Base-by-base conservation (phyloP, 2,329 filamentous ascomycete species). In the Fusarium sp. region DNA sequence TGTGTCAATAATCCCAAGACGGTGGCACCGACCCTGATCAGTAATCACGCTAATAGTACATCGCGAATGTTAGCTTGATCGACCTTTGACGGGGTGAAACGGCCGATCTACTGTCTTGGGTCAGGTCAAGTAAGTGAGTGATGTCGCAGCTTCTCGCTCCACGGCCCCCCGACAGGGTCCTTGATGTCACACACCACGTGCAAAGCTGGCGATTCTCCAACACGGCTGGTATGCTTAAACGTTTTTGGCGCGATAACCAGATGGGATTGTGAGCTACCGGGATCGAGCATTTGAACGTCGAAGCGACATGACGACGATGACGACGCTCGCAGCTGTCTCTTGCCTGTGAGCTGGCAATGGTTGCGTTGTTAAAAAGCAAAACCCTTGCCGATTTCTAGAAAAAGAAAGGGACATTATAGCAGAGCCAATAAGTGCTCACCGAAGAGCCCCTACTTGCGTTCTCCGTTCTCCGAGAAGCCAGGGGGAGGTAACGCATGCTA, bases 111-210 rank as follows among this genome's bases (percentile, higher is more conserved):
- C 13, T 51, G 48, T 34, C 37, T 27, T 10, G n/a, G 41, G 28
- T 34, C 18, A 7, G 4, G 34, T 4, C 34, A 40, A 30, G 7
- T 46, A 36, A 34, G 34, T 36, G 31, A 34, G 31, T 28, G 36
- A 31, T 37, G 43, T 28, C 27, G 11, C n/a, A n/a, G 12, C 23
- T 27, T 34, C 31, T 34, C 31, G 12, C 31, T 12, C 12, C 31
- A 34, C 31, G 9, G 4, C 31, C 12, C 41, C 11, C 12, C 34
- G 34, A 36, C 23, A 40, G 36, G 59, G 39, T 46, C 28, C n/a
- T 37, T 16, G 30, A 15, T 43, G 44, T 40, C 36, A 39, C 4
- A 27, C n/a, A 47, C 64, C 65, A 68, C 59, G 53, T 68, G 59
- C 52, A 34, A 34, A 34, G 31, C 31, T 34, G 31, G 31, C 9